These are phyloP conservation scores for Asterophora lycoperdoides DNA, from an alignment of 768 basidiomycete genomes.

Conservation along the genomic window DNA sequence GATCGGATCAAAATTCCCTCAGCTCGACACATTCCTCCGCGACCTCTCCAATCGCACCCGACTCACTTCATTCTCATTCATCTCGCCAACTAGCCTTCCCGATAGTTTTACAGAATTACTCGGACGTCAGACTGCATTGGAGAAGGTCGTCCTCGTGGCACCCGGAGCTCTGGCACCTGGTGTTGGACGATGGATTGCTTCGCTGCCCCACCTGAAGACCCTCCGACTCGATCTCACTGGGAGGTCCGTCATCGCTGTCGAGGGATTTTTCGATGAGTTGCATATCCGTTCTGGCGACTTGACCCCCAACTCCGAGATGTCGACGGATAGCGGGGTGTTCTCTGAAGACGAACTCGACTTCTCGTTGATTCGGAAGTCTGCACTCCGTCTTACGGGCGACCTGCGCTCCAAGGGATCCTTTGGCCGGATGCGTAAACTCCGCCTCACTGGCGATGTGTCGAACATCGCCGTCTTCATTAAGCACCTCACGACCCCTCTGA, in stretches of 20 bases:
- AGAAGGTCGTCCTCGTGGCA: slow-evolving; percentile 62
- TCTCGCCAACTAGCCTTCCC: slow-evolving; percentile 64
- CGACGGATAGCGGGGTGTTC: slow-evolving; percentile 75
- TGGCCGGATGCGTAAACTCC: slow-evolving; percentile 51
- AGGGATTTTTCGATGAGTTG: slow-evolving; percentile 76
- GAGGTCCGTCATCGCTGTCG: slow-evolving; percentile 63
- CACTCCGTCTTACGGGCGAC: slow-evolving; percentile 60
- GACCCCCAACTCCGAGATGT: slow-evolving; percentile 63
- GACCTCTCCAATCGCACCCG: slow-evolving; percentile 61
- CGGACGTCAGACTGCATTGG: slow-evolving; percentile 51
- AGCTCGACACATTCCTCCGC: slow-evolving; percentile 58
- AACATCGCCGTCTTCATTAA: slow-evolving; percentile 71
- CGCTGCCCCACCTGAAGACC: slow-evolving; percentile 54
- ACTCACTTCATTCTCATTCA: slow-evolving; percentile 66
- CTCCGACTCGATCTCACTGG: slow-evolving; percentile 72
- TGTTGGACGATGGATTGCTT: slow-evolving; percentile 72
- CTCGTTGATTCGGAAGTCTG: slow-evolving; percentile 67
- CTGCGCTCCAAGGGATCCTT: slow-evolving; percentile 54
- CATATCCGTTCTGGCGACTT: slow-evolving; percentile 60
- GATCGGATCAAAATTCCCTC: slow-evolving; percentile 52
- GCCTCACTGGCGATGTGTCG: slow-evolving; percentile 64
- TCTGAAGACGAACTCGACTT: slow-evolving; percentile 77
- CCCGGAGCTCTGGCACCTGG: slow-evolving; percentile 69
- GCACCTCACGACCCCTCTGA: slow-evolving; percentile 61
- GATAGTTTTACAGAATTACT: slow-evolving; percentile 68